Evolutionary conservation across 2,329 filamentous ascomycete species (phyloP), one percentile per base, ranked within the genome.

Genomic region (Fusarium luffae): DNA sequence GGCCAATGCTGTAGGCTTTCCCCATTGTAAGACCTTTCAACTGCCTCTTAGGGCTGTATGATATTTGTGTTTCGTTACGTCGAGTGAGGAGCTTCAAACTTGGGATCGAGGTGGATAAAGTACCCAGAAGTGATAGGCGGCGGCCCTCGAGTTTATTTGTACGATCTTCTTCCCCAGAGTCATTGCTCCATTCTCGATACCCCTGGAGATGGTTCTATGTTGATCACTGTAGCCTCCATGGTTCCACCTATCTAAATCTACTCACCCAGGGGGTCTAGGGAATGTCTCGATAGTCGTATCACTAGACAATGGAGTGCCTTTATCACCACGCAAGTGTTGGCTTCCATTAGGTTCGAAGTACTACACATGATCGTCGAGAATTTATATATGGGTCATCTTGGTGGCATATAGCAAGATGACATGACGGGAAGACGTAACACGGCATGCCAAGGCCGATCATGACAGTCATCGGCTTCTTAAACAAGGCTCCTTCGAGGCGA

Each of bases 1-100:
- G 75, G 49, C 69, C 73, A 49, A 82, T 77, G 49, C 78, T 79
- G 69, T 81, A 82, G 50, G 74, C 68, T 52, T 80, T 79, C 37
- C 81, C 81, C 81, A 83, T 83, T 59, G 21, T 66, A 59, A 66
- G 25, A 44, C 14, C 18, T 21, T 44, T 46, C 11, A n/a, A 25
- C 13, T 48, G 23, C 30, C 40, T 34, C n/a, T 10, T 48, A 49
- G 21, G 48, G 19, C 14, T 30, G 23, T 42, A 16, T 21, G 47
- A 54, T 14, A 30, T 34, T 11, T 25, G 12, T n/a, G 28, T 7
- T 40, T 12, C 23, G 27, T 6, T 54, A 7, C 55, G 28, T 42
- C 5, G 18, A 25, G 16, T 1, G 12, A 7, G 28, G 28, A 30
- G 30, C 40, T 48, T n/a, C 25, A 18, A 16, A 11, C 13, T 21